A percentile compares a stretch with the other conserved stretches of the same genome.
Evolutionary conservation across 2,329 filamentous ascomycete species (phyloP).

Genomic region (Zymoseptoria ardabiliae): DNA sequence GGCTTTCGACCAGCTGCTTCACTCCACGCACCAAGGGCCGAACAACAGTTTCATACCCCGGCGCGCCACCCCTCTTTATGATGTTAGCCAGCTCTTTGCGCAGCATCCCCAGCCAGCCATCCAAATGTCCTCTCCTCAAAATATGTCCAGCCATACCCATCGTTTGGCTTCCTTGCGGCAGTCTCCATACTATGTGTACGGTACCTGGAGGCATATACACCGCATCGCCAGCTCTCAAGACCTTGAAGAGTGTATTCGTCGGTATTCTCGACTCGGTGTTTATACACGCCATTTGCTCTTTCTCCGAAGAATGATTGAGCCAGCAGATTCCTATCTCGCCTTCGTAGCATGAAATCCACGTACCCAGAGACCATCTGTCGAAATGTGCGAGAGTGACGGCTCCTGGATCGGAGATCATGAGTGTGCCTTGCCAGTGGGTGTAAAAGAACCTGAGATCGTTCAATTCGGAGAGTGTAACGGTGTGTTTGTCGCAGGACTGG

Average conservation of each 20-base stretch:
- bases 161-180: constrained; percentile 8
- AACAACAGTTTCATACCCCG: not conserved
- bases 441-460: not conserved
- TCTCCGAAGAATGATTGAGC: constrained; percentile 1
- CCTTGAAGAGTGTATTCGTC: constrained; percentile 6
- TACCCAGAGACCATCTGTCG: constrained; percentile 9
- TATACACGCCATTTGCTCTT: not conserved
- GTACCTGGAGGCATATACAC: constrained; percentile 13
- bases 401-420: constrained; percentile 15
- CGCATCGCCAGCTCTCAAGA: constrained; percentile 10
- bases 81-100: not conserved
- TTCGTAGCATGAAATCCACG: constrained; percentile 15
- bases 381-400: constrained; percentile 8
- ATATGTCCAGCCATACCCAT: constrained; percentile 9
- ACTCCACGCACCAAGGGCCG: not conserved
- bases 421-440: constrained; percentile 4
- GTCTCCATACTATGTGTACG: constrained; percentile 11
- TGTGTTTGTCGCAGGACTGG: constrained; percentile 3
- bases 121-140: constrained; percentile 2
- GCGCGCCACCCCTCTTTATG: not conserved
- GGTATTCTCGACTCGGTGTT: not conserved
- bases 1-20: not conserved
- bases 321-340: constrained; percentile 16
- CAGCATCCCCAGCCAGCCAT: constrained; percentile 5
- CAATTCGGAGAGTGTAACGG: constrained; percentile 1